Base-by-base conservation (phyloP, 163 green algal genomes). In the Volvox carteri region DNA sequence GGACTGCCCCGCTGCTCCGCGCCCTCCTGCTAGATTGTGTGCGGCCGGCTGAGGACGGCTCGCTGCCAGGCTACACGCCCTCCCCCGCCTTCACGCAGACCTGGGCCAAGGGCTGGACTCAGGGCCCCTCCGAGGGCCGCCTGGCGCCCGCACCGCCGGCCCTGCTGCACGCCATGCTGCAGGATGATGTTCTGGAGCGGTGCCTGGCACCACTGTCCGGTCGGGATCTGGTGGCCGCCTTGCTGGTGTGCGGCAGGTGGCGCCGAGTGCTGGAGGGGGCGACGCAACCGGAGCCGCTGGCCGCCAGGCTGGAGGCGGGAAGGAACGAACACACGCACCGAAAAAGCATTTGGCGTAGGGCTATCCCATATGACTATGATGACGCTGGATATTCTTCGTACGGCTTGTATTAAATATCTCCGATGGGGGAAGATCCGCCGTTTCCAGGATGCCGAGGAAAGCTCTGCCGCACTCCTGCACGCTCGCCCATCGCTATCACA, bases 21-120 rank as follows among this genome's bases (percentile, higher is more conserved):
- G 60, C 48, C 1, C 56, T 80, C 42, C 44, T 91, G 23, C 60
- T 91, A 35, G 56, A 86, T n/a, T 91, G 87, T 44, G 58, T 86
- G 5, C 77, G 37, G 42, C 87, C 87, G 5, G 33, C 21, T 2
- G 1, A 14, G 30, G 60, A 81, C 37, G 87, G 87, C 72, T 50
- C 18, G 21, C 72, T 91, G 30, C 72, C 73, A 21, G 87, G 87
- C 44, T 91, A 89, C 87, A 80, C 33, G 9, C 87, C 87, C 35
- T 91, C 87, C 9, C 70, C 78, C 28, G 37, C 28, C 37, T 88
- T 91, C 42, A 21, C 70, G 12, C 87, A 91, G 56, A 91, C 87
- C 3, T 81, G 81, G 42, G 78, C 78, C 39, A 91, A 91, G 58
- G 87, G 87, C 56, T 91, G 87, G 87, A 30, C 39, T 3, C 28